Base-by-base conservation (phyloP, 441 rosid genomes). In the Brassica hybrid region DNA sequence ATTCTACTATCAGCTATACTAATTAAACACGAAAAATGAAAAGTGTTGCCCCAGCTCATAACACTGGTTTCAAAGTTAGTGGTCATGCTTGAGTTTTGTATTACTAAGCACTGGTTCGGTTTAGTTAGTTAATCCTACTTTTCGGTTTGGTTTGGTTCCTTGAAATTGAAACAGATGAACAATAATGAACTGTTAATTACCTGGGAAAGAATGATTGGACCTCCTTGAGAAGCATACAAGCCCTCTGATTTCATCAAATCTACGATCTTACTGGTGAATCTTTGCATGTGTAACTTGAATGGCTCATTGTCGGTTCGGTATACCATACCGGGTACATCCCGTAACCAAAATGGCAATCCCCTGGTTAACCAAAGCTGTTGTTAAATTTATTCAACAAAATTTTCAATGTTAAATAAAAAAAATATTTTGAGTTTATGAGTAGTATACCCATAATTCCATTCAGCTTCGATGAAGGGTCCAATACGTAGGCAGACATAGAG, bases 271-370 rank as follows among this genome's bases (percentile, higher is more conserved):
- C 83, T 75, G 0, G 93, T 88, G 71, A 90, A 90, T 65, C 74
- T 86, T 75, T 73, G 88, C 94, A 88, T 88, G 85, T 87, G 86
- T 58, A 74, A 88, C 86, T 94, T 91, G 82, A 94, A 93, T 4
- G 96, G 96, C 41, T 81, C 88, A 52, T 93, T 94, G 21, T 94
- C 88, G 38, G 98, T 81, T 75, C 99, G 85, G 66, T 84, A 94
- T 12, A 87, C 85, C 54, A 94, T 93, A 61, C 84, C 97, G 0
- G 98, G 96, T 68, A 94, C 81, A 82, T 93, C 94, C 56, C 90
- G 93, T 83, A 94, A 79, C 98, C 99, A 94, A 80, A 91, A 91
- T 2, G 99, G 99, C 2, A 94, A 82, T 12, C 99, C 99, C 69
- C 99, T 94, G 81, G 58, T 64, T 12, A 17, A 69, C 21, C 25